Base-by-base conservation (phyloP, 2,329 filamentous ascomycete genomes). In the Cladophialophora yegresii region DNA sequence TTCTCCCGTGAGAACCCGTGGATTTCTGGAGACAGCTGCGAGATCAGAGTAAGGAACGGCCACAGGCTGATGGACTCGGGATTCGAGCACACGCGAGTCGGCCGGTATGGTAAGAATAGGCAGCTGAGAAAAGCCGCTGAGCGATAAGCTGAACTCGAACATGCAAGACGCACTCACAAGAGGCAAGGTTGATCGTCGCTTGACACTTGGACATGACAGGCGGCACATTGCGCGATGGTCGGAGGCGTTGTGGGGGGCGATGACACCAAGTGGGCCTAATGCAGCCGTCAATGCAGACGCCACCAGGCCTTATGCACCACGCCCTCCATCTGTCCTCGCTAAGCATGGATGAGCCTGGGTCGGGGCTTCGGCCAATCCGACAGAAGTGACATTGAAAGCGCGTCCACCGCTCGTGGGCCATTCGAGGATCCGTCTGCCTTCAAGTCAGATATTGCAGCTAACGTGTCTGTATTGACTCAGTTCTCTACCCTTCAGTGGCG, bases 61-160 rank as follows among this genome's bases (percentile, higher is more conserved):
- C 56, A 32, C 47, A 30, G n/a, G 30, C 23, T 20, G 56, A 40
- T 40, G 56, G 56, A 22, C 57, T 55, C 40, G 60, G 54, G 13
- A 58, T 54, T 54, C 60, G 54, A 62, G 20, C 16, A 43, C 54
- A 51, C 30, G 43, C 50, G 45, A 33, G 54, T 40, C 47, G 36
- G 28, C 54, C 43, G 28, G 20, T 12, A 36, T 58, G 49, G 26
- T 33, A 51, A 49, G 56, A 59, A 59, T 50, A 56, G 59, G 59
- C 53, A 62, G 53, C 51, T 62, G 59, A 50, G 43, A 62, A 43
- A 49, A n/a, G 22, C 20, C 13, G 22, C 28, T 50, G 59, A 28
- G 51, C 59, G 59, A 62, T 62, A 62, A 62, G 59, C 50, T 54
- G 59, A 28, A 59, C 45, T 36, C 20, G 45, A 33, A 59, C 30